Evolutionary conservation across 163 green algal genomes (phyloP).

Genomic region (Scenedesmus sp.): DNA sequence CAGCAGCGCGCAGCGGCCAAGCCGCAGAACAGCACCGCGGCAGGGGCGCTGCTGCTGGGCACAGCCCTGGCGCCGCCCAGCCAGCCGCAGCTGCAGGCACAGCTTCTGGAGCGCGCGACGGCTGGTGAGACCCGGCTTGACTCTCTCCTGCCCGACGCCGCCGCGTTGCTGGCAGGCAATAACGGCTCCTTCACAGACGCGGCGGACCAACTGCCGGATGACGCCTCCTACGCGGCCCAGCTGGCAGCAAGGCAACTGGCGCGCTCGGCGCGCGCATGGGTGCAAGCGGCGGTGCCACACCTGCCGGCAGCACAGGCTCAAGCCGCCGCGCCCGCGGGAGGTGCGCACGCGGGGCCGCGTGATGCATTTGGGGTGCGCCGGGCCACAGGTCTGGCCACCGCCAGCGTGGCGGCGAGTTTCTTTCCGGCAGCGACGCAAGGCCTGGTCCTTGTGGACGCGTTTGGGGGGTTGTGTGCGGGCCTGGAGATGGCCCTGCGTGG

Average conservation of each 20-base stretch:
- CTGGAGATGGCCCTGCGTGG: constrained; percentile 20
- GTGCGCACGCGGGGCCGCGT: too few relatives aligned
- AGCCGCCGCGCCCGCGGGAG: too few relatives aligned
- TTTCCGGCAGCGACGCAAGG: constrained; percentile 3
- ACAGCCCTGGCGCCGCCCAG: neutral
- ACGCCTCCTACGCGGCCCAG: too few relatives aligned
- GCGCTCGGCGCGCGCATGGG: too few relatives aligned
- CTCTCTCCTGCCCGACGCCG: neutral
- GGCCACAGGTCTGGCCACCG: neutral
- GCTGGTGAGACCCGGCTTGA: too few relatives aligned
- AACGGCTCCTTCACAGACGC: neutral
- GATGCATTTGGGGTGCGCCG: too few relatives aligned
- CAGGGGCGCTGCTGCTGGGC: neutral
- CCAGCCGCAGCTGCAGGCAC: constrained; percentile 1
- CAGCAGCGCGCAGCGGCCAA: neutral
- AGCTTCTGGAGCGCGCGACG: neutral
- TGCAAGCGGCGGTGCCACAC: too few relatives aligned
- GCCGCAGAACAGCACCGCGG: neutral
- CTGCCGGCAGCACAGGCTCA: too few relatives aligned
- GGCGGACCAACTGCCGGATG: neutral
- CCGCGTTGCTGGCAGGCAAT: constrained; percentile 11
- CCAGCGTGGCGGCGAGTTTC: neutral
- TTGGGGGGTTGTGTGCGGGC: constrained; percentile 17
- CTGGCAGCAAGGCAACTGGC: too few relatives aligned
- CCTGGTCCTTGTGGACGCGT: neutral